Base-by-base conservation (phyloP, 2,329 filamentous ascomycete species). In the Stagonosporopsis cucurbitacearum region DNA sequence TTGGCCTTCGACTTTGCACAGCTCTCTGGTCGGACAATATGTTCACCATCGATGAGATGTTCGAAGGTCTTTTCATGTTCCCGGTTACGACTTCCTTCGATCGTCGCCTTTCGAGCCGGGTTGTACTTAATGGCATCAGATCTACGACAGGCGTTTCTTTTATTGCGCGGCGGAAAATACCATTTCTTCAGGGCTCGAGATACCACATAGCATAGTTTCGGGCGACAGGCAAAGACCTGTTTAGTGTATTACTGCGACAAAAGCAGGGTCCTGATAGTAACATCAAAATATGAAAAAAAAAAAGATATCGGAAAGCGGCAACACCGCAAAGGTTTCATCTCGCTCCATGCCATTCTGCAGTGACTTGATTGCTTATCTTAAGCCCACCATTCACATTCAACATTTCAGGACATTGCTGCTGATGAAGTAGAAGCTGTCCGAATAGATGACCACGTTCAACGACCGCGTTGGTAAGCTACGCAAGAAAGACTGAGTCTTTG, bases 51-150 rank as follows among this genome's bases (percentile, higher is more conserved):
- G 32, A 25, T 43, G 43, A 54, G 46, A 54, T 25, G 47, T 50
- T 45, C 51, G 50, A 63, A 58, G 50, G 57, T 51, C 37, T 60
- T 65, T 62, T 65, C 59, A 65, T 46, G 54, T 51, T 63, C 65
- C 59, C 46, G 58, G 54, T 68, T 42, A 69, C 63, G 65, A 72
- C 55, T 63, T 65, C 60, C 65, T 55, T 69, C 49, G 55, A 68
- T 64, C 55, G 47, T 58, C 57, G 59, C 65, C 63, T 66, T 71
- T 54, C 58, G 59, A 65, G 57, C 42, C 65, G 66, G 68, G 57
- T 67, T 73, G 70, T 75, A 75, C 74, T 74, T 74, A 74, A 73
- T 74, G 71, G 71, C 67, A 72, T 69, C 66, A 65, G 66, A 67
- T 67, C 59, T 59, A 67, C 50, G 70, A 71, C 57, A 54, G 67